Conservation (phyloP, 495 filamentous ascomycete genomes). For the Jackrogersella multiformis region DNA sequence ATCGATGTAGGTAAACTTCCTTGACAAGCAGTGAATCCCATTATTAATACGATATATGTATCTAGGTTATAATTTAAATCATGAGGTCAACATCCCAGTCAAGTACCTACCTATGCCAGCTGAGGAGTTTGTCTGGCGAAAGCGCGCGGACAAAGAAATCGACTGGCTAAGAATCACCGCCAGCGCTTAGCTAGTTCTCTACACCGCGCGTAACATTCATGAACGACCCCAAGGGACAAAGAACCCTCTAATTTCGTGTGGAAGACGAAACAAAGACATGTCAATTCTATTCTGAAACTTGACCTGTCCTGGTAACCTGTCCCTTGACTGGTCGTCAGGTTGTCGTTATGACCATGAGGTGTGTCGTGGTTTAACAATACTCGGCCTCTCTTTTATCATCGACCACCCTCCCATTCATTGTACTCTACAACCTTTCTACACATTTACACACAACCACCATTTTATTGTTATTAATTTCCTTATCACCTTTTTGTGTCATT, state of each 20-base stretch:
- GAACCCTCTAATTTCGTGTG: conserved; percentile 27
- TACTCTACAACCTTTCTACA: conserved; percentile 13
- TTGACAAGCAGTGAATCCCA: conserved; percentile 1
- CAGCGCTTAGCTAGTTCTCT: conserved; percentile 36
- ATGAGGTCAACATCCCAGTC: conserved; percentile 16
- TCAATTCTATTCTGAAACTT: conserved; percentile 41
- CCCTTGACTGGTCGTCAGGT: conserved; percentile 19
- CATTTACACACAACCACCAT: conserved; percentile 10
- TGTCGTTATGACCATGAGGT: conserved; percentile 5
- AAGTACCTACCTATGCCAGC: conserved; percentile 19
- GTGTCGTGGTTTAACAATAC: conserved; percentile 15
- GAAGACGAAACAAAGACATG: conserved; percentile 38
- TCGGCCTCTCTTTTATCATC: conserved; percentile 34
- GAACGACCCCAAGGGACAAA: conserved; percentile 32
- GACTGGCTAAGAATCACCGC: conserved; percentile 37
- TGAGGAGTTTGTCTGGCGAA: conserved; percentile 23
- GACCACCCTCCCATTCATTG: conserved; percentile 27
- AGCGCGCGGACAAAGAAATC: conserved; percentile 29
- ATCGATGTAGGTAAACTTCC: conserved; percentile 11
- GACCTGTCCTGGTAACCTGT: conserved; percentile 18
- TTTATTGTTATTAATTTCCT: conserved; percentile 15
- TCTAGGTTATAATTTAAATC: background rate
- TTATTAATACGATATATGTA: conserved; percentile 9
- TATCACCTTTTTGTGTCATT: conserved; percentile 15
- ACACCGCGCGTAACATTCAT: conserved; percentile 40